Base-by-base conservation (phyloP, 1,284 basidiomycete species). In the Earliella scabrosa region DNA sequence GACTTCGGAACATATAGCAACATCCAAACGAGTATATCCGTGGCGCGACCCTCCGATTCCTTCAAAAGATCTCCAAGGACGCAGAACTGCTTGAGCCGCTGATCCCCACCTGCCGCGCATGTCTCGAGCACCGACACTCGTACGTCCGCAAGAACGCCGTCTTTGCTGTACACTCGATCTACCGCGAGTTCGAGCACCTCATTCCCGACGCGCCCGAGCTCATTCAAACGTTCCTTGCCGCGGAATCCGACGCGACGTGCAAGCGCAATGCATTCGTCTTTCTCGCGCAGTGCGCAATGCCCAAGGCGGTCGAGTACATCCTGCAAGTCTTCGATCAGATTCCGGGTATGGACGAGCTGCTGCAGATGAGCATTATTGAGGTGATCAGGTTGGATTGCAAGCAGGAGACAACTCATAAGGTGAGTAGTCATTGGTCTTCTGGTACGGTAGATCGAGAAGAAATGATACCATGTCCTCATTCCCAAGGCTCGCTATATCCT, bases 11-110 rank as follows among this genome's bases (percentile, higher is more conserved):
- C 32, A 36, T 51, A 20, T 58, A 95, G 92, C 97, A 99, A 92
- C 97, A 99, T 71, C 96, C 97, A 6, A 99, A 99, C 72, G 97
- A 99, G 80, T 99, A 98, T 77, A 98, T 99, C 66, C 93, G 97
- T 36, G 97, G 97, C 49, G 95, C 95, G 34, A 98, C 95, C 8
- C 85, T 99, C 32, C 91, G 97, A 40, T 98, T 97, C 79, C 83
- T 99, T 10, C 95, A 98, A 76, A 99, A 99, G 80, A 89, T 92
- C 48, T 84, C 96, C 52, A 92, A 93, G 71, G 97, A 99, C 68
- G 79, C 88, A 7, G 97, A 99, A 75, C 86, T 99, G 16, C 86
- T 99, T 35, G 97, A 99, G 77, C 97, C 97, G 16, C 86, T 99
- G 55, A 86, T 99, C 56, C 96, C 97, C 4, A 95, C 92, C 31